Evolutionary conservation across 2,329 filamentous ascomycete genomes (phyloP), one percentile per base, ranked within the genome.

Genomic region (Diplodia sapinea): DNA sequence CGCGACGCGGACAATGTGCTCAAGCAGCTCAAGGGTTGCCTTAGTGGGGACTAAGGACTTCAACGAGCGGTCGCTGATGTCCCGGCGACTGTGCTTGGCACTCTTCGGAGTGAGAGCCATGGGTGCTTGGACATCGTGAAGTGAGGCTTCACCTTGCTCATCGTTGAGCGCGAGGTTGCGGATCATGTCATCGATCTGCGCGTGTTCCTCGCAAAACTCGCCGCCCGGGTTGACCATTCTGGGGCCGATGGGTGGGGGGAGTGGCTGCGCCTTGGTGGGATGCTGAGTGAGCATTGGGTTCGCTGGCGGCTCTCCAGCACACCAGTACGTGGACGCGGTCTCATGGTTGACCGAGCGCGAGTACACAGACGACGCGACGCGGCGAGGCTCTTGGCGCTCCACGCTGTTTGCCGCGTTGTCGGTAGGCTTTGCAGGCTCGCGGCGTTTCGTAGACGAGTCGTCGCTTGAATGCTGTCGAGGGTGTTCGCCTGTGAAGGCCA

Each of bases 341-440:
- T 49, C 38, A 5, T 63, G 47, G 17, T 51, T 20, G 29, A 23
- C 17, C 15, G 57, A 23, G 17, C 47, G 43, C 5, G 59, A 63
- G 59, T 63, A 63, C 26, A 51, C 47, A 8, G 59, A 63, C n/a
- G 59, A 63, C 5, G 59, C 7, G 3, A 38, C 31, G 8, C 59
- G 47, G 36, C 29, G 43, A 9, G 59, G 11, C n/a, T n/a, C 13
- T 26, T 2, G 59, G 15, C 40, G 59, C 17, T 51, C 31, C 59
- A 51, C 38, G 12, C 2, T 51, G 47, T 63, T 6, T 4, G 12
- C 0, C 15, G 43, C 15, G 17, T 38, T 26, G n/a, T 20, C 20
- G 2, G 13, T 17, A 2, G 23, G n/a, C 7, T 33, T 17, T 13
- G 52, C 29, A 29, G 17, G 56, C 15, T 47, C 20, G 13, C 2